These are phyloP conservation scores for Fusarium mundagurra DNA, from an alignment of 2,329 filamentous ascomycete genomes.

Conservation along the genomic window DNA sequence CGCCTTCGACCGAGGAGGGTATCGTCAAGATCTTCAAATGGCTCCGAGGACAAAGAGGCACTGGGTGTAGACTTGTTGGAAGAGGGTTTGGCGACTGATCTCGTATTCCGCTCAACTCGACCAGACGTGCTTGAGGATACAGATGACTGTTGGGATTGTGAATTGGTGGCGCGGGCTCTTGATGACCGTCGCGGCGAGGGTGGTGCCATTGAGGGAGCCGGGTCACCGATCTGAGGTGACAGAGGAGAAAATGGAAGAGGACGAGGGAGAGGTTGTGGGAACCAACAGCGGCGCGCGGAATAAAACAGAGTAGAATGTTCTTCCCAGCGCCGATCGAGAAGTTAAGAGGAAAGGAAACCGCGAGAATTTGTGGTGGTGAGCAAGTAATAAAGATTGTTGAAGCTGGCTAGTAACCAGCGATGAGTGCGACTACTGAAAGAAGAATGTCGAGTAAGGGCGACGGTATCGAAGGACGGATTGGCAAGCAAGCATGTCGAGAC, in stretches of 20 bases:
- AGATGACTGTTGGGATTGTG: constrained; percentile 80
- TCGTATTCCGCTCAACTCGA: constrained; percentile 78
- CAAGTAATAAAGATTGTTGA: constrained; percentile 24
- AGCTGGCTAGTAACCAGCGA: constrained; percentile 30
- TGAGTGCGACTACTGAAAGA: constrained; percentile 37
- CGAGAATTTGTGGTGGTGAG: constrained; percentile 35
- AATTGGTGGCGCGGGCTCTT: constrained; percentile 83
- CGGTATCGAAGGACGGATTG: constrained; percentile 39
- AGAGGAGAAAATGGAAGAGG: constrained; percentile 32
- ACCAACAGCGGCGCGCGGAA: constrained; percentile 7
- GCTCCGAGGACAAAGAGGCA: constrained; percentile 76
- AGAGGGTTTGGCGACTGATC: constrained; percentile 75
- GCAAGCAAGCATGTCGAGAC: constrained; percentile 43
- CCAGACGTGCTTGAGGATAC: constrained; percentile 82
- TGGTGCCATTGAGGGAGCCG: constrained; percentile 64
- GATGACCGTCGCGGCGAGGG: constrained; percentile 86
- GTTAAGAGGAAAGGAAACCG: constrained; percentile 11
- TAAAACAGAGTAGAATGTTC: neutral
- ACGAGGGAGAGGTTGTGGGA: neutral
- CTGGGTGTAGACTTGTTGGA: constrained; percentile 82
- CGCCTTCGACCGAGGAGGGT: constrained; percentile 79
- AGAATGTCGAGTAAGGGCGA: constrained; percentile 35
- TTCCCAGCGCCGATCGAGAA: neutral
- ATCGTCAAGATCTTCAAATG: constrained; percentile 74
- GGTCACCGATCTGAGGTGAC: constrained; percentile 45